These are phyloP conservation scores for Micractinium conductrix DNA, from an alignment of 139 green algal genomes.

Conservation along the genomic window DNA sequence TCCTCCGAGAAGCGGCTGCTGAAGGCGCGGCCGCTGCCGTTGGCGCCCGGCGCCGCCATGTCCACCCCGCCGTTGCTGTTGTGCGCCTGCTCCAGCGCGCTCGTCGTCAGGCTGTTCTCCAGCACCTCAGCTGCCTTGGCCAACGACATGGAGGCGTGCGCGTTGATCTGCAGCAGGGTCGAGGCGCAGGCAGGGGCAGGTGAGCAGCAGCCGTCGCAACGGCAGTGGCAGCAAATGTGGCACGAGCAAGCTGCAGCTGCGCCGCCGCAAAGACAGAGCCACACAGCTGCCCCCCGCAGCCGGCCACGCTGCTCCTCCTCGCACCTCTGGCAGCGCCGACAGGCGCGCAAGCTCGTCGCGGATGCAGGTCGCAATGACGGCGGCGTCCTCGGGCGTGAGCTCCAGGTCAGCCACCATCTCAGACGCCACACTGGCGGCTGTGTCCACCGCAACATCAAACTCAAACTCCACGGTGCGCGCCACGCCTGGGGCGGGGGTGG, in stretches of 20 bases:
- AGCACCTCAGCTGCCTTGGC: slow-evolving; percentile 23
- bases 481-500: slow-evolving; percentile 43
- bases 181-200: too few relatives aligned
- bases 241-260: too few relatives aligned
- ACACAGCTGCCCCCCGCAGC: too few relatives aligned
- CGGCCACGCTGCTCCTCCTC: neutral
- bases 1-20: slow-evolving; percentile 6
- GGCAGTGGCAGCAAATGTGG: too few relatives aligned
- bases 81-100: slow-evolving; percentile 37
- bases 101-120: slow-evolving; percentile 25
- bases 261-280: too few relatives aligned
- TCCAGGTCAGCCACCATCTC: slow-evolving; percentile 97
- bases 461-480: slow-evolving; percentile 94
- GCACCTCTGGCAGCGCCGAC: slow-evolving; percentile 19
- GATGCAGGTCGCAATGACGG: slow-evolving; percentile 55
- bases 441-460: slow-evolving; percentile 90
- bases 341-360: slow-evolving; percentile 53
- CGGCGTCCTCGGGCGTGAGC: slow-evolving; percentile 74
- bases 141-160: slow-evolving; percentile 1
- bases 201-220: too few relatives aligned
- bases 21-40: slow-evolving; percentile 15
- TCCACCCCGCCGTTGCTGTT: neutral
- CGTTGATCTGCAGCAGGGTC: slow-evolving; percentile 8
- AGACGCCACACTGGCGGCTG: slow-evolving; percentile 80
- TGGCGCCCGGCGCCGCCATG: neutral